A percentile compares a stretch with the other conserved stretches of the same genome.
phyloP scores from a whole-genome alignment of 345 rosid species.

The Nasturtium officinale region DNA sequence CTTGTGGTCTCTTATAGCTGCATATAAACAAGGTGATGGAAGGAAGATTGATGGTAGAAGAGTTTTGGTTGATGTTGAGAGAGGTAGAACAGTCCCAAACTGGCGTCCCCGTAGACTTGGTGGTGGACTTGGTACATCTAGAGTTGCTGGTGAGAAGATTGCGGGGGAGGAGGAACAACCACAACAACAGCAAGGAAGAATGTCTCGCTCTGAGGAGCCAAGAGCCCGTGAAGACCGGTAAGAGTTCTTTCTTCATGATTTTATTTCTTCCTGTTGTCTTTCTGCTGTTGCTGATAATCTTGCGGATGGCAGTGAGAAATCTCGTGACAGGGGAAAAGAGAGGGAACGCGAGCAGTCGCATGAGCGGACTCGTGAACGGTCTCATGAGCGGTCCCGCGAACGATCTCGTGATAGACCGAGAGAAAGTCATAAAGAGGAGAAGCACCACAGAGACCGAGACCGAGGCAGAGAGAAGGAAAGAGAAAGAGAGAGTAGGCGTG shows the following conservation, averaged over 20 bases:
- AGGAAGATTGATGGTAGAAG: slow-evolving; percentile 96
- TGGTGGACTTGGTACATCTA: slow-evolving; percentile 97
- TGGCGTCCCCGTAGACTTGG: slow-evolving; percentile 99
- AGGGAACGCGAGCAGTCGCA: slow-evolving; percentile 43
- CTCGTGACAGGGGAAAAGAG: slow-evolving; percentile 72
- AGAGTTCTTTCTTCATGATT: slow-evolving; percentile 2
- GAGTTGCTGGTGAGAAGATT: slow-evolving; percentile 86
- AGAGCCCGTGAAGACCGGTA: slow-evolving; percentile 82
- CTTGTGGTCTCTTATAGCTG: slow-evolving; percentile 55
- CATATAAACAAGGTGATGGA: slow-evolving; percentile 99
- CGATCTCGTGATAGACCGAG: slow-evolving; percentile 73
- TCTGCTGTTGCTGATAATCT: slow-evolving; percentile 18
- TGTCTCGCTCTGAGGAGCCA: slow-evolving; percentile 82
- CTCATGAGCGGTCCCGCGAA: slow-evolving; percentile 74
- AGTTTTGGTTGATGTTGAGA: slow-evolving; percentile 98
- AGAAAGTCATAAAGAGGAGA: slow-evolving; percentile 87
- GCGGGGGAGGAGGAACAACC: slow-evolving; percentile 62
- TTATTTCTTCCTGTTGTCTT: background rate
- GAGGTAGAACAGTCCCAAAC: slow-evolving; percentile 99
- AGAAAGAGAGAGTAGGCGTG: slow-evolving; percentile 60
- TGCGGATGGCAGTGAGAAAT: slow-evolving; percentile 52
- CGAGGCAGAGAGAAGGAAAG: slow-evolving; percentile 67
- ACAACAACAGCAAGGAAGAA: slow-evolving; percentile 49
- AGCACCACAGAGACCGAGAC: slow-evolving; percentile 80
- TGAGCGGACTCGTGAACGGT: slow-evolving; percentile 63